Evolutionary conservation across 1,284 basidiomycete genomes (phyloP).

Genomic region (Gymnopus androsaceus): DNA sequence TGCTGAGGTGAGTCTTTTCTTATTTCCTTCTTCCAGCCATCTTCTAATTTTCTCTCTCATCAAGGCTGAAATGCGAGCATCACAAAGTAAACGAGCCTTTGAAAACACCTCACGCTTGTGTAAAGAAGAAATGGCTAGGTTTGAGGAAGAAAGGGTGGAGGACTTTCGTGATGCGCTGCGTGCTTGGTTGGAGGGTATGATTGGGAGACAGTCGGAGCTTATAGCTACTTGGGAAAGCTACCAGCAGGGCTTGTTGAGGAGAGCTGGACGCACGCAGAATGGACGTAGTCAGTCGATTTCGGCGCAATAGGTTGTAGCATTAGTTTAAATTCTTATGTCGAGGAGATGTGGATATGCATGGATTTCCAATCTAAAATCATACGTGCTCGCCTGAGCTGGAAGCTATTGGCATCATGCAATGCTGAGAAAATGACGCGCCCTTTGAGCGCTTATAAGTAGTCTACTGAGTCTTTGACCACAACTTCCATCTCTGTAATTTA

Average conservation of each 20-base stretch:
- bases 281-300: background rate
- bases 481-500: background rate
- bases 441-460: too few species aligned
- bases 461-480: too few species aligned
- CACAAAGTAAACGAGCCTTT: conserved; percentile 85
- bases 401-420: too few species aligned
- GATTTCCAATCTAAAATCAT: too few species aligned
- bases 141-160: conserved; percentile 90
- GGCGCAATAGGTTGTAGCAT: background rate
- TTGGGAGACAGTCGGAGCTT: conserved; percentile 79
- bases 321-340: too few species aligned
- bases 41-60: background rate
- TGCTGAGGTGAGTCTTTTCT: conserved; percentile 61
- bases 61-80: conserved; percentile 82
- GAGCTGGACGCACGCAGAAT: conserved; percentile 31
- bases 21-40: conserved; percentile 10
- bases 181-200: conserved; percentile 81
- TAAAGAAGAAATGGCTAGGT: conserved; percentile 90
- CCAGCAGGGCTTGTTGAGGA: conserved; percentile 65
- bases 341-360: too few species aligned
- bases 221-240: conserved; percentile 75
- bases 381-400: too few species aligned
- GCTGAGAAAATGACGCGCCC: too few species aligned
- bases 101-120: conserved; percentile 86
- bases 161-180: conserved; percentile 84